Evolutionary conservation across 306 rosid genomes (phyloP), one percentile per base, ranked within the genome.

Genomic region (Betula pendula): DNA sequence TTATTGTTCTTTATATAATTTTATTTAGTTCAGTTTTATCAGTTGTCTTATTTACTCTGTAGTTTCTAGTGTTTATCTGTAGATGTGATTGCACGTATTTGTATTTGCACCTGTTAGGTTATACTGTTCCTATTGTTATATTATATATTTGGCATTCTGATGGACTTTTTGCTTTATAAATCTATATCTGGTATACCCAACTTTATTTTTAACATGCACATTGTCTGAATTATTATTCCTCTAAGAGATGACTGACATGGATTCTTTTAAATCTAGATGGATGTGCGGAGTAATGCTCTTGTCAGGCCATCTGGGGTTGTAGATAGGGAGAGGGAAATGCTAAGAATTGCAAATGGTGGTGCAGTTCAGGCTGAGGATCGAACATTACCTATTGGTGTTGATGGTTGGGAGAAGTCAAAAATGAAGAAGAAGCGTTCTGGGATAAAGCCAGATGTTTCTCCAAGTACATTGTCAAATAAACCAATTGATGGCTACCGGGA

Each of bases 321-420:
- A 65, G 98, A 92, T 72, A 95, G 96, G 87, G 97, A 92, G n/a
- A 92, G 96, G 81, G 98, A 95, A 58, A 85, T 87, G 79, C 80
- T 72, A 79, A 88, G 97, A 80, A 84, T 84, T 92, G 79, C 93
- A 70, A 88, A 75, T 76, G 85, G 87, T 73, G 82, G 96, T 77
- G 84, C 87, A 9, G 86, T 84, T 86, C 96, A 84, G 84, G 92
- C 89, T 65, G 97, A 95, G 77, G 99, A 90, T 71, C 91, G 97
- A 55, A 81, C 82, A 79, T 84, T 92, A 83, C 82, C 96, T 50
- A 84, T 88, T 75, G 93, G 92, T 48, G 96, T 86, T 70, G 98
- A 92, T 82, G 93, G 98, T 79, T 95, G 98, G 98, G 98, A 95
- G 73, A 95, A 92, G 84, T 83, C 92, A 75, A 95, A 92, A 87